phyloP scores from a whole-genome alignment of 1,139 yeast species.

The Zygosaccharomyces pseudobailii region DNA sequence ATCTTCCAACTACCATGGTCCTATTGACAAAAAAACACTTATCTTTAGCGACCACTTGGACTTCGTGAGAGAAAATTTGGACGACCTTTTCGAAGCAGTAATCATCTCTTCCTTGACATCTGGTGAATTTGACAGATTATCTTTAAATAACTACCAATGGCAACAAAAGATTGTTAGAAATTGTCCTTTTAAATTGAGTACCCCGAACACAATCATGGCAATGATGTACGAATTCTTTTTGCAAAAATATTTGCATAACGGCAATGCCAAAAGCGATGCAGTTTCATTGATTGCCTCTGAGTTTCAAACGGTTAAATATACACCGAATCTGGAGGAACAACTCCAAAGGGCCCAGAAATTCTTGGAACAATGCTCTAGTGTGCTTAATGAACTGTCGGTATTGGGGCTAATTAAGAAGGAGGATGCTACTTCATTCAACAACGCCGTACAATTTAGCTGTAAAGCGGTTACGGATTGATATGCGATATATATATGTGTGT shows the following conservation, averaged over 20 bases:
- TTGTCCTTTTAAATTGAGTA: conserved; percentile 50
- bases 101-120: conserved; percentile 50
- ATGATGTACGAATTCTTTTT: conserved; percentile 35
- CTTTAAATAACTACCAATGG: conserved; percentile 50
- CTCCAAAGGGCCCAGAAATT: conserved; percentile 23
- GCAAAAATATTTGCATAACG: conserved; percentile 32
- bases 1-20: conserved; percentile 64
- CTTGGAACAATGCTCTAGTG: conserved; percentile 16
- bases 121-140: conserved; percentile 44
- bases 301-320: conserved; percentile 28
- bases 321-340: conserved; percentile 29
- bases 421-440: conserved; percentile 18
- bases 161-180: conserved; percentile 43
- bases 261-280: conserved; percentile 31
- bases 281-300: conserved; percentile 26
- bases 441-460: conserved; percentile 24
- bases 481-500: no score
- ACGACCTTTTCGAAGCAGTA: conserved; percentile 53
- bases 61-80: conserved; percentile 46
- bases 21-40: conserved; percentile 58
- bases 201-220: conserved; percentile 34
- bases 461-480: conserved; percentile 15
- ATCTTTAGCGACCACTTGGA: conserved; percentile 64
- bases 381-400: conserved; percentile 18
- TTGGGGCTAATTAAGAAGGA: conserved; percentile 18